Percentiles rank a stretch among this genome's conserved stretches.
Conservation (phyloP, 2,329 filamentous ascomycete genomes). For the Pseudopyrenochaeta lycopersici region DNA sequence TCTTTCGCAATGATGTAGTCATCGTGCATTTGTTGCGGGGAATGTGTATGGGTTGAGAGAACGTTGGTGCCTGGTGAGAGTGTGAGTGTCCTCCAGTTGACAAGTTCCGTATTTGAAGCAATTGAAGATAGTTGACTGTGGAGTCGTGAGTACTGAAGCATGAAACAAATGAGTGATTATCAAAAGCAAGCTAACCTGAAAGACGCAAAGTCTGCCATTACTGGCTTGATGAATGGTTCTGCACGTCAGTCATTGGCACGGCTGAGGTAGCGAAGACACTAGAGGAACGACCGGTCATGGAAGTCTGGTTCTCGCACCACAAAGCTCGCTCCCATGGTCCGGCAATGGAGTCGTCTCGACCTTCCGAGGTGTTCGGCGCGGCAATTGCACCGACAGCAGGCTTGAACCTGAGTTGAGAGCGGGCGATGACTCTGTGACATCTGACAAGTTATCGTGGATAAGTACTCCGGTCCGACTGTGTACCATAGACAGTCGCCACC, state of each 20-base stretch:
- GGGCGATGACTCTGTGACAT: neutral
- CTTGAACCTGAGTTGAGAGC: neutral
- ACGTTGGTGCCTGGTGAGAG: neutral
- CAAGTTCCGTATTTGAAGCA: neutral
- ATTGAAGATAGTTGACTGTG: too few relatives aligned
- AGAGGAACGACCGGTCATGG: neutral
- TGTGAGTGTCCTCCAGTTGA: neutral
- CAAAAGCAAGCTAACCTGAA: too few relatives aligned
- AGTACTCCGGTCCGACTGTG: constrained; percentile 19
- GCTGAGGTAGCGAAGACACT: neutral
- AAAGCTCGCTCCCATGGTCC: constrained; percentile 1
- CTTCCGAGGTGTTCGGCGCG: neutral
- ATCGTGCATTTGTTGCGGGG: constrained; percentile 8
- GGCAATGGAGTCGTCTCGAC: neutral
- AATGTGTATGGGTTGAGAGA: neutral
- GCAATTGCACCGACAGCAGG: neutral
- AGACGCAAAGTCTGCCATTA: too few relatives aligned
- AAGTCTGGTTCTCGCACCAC: neutral
- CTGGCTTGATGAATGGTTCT: too few relatives aligned
- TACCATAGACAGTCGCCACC: constrained; percentile 10
- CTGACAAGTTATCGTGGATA: neutral
- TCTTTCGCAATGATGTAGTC: constrained; percentile 5
- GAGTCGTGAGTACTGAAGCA: too few relatives aligned
- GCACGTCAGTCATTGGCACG: neutral
- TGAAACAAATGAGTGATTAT: too few relatives aligned